Evolutionary conservation across 2,329 filamentous ascomycete species (phyloP), one percentile per base, ranked within the genome.

Genomic region (Ceratocystis smalleyi): DNA sequence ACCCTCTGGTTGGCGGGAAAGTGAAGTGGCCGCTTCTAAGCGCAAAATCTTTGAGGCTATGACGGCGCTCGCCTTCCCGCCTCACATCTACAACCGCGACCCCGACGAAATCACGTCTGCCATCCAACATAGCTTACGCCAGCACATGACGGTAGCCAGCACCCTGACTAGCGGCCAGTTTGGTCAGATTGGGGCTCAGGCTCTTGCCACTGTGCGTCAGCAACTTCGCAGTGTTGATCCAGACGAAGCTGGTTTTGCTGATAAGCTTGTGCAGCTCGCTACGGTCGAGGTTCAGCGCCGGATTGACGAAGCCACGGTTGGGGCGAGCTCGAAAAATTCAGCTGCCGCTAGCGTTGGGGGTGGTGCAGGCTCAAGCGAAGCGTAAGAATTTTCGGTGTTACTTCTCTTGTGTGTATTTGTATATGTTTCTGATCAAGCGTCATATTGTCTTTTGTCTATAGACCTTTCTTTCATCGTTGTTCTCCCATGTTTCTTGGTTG

Each of bases 131-230:
- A 59, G 60, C 47, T 22, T 65, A 17, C 64, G 64, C 32, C 61
- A 47, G n/a, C 55, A 63, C 61, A 65, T 65, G 64, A 60, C 51
- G 24, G 24, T 43, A 1, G 40, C 27, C 24, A 60, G 40, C n/a
- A 60, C 54, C 8, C n/a, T 65, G 30, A 62, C 64, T 8, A 59
- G 30, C 24, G 64, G 64, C 2, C 64, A 65, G 55, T 63, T 65
- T 45, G 64, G 64, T 35, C 40, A 47, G 35, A 65, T 65, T 43
- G 62, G 62, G 35, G 64, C 64, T 19, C 40, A 35, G 43, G 64
- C 61, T 43, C 60, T 62, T 32, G 45, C 43, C 15, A 62, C 60
- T 2, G 60, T 62, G 43, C 43, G 43, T 32, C n/a, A 19, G 30
- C 43, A 49, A 45, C 60, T 62, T 27, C 60, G 60, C 22, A 32